Conservation (phyloP, 1,284 basidiomycete genomes). For the Fomitopsis betulina region DNA sequence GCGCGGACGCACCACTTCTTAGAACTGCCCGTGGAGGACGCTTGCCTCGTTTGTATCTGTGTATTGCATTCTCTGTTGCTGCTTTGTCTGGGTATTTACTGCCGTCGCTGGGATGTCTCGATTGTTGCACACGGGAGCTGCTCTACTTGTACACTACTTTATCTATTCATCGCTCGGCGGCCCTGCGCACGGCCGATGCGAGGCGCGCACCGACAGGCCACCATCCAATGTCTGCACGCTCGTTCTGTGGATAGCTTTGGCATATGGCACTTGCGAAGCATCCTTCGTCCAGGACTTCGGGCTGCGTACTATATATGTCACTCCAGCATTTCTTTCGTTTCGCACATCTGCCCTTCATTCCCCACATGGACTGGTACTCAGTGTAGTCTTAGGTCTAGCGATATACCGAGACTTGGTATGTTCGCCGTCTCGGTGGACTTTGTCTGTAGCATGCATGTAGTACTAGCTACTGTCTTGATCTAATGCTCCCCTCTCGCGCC, state of each 20-base stretch:
- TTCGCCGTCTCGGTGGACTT: too few relatives aligned
- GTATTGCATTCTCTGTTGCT: slow-evolving; percentile 5
- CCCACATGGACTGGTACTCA: too few relatives aligned
- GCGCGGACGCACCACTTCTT: neutral
- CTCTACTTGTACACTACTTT: slow-evolving; percentile 7
- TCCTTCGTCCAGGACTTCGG: neutral
- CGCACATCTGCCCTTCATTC: too few relatives aligned
- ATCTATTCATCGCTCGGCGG: slow-evolving; percentile 3
- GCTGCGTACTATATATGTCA: neutral
- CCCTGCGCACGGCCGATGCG: neutral
- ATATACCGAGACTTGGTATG: too few relatives aligned
- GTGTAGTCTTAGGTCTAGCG: too few relatives aligned
- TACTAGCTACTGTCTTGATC: too few relatives aligned
- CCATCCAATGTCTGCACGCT: neutral
- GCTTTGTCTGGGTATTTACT: slow-evolving; percentile 8
- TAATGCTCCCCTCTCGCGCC: too few relatives aligned
- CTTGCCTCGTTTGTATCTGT: neutral
- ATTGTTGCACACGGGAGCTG: neutral
- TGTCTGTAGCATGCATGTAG: too few relatives aligned
- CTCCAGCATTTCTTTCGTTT: too few relatives aligned
- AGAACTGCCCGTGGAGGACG: neutral
- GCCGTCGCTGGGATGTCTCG: slow-evolving; percentile 1
- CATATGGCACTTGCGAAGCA: neutral
- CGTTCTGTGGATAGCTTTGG: slow-evolving; percentile 4
- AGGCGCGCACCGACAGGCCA: neutral